A percentile compares a stretch with the other conserved stretches of the same genome.
These are phyloP conservation scores for Paraurostyla sp. DNA, from an alignment of 73 alveolate genomes.

Conservation along the genomic window DNA sequence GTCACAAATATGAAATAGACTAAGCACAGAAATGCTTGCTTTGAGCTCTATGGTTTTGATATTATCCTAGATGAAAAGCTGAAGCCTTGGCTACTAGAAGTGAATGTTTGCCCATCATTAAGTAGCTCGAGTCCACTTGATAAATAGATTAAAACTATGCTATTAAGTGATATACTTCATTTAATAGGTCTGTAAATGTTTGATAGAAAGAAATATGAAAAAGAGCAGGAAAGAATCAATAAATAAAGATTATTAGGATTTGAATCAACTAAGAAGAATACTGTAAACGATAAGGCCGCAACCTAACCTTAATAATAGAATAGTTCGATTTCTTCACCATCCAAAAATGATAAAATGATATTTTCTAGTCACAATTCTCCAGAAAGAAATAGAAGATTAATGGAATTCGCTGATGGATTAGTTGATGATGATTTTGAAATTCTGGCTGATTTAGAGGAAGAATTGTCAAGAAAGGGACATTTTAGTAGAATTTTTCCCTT, in stretches of 20 bases:
- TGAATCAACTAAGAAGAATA: constrained; percentile 32
- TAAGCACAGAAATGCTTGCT: constrained; percentile 84
- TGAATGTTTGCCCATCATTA: constrained; percentile 95
- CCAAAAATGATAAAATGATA: background rate
- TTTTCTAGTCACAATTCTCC: background rate
- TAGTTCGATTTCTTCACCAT: background rate
- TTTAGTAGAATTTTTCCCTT: constrained; percentile 78
- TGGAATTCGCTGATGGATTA: constrained; percentile 4
- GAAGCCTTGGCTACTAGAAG: constrained; percentile 97
- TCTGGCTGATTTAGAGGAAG: constrained; percentile 64
- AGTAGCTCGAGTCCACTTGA: constrained; percentile 90
- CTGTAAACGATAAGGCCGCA: background rate
- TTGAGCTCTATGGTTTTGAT: constrained; percentile 99
- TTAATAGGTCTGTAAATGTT: constrained; percentile 44
- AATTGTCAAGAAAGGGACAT: constrained; percentile 60
- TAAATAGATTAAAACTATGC: constrained; percentile 88
- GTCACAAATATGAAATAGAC: constrained; percentile 68
- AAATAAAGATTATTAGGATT: constrained; percentile 55
- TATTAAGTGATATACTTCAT: constrained; percentile 87
- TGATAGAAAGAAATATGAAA: constrained; percentile 54
- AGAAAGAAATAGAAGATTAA: constrained; percentile 18
- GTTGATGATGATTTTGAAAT: constrained; percentile 47
- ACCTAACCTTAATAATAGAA: background rate
- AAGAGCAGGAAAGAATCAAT: constrained; percentile 46
- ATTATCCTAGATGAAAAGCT: constrained; percentile 89